Evolutionary conservation across 176 grass and related monocot genomes (phyloP).

Genomic region (Rhynchospora breviuscula): DNA sequence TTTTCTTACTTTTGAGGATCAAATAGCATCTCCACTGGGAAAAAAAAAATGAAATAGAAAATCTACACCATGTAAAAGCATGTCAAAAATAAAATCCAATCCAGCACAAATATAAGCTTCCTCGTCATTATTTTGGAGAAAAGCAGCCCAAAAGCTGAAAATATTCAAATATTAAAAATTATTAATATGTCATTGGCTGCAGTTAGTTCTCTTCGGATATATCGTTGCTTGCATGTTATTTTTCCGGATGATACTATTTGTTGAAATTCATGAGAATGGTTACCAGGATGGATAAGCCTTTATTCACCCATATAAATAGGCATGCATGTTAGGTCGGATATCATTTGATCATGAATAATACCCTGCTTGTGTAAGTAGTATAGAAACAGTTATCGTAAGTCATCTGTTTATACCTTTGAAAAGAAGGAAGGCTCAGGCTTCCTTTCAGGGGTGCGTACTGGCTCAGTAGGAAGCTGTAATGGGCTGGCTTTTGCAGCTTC

Average conservation of each 20-base stretch:
- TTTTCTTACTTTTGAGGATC: neutral
- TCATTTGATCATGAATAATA: neutral
- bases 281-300: neutral
- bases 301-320: neutral
- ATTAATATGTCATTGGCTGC: neutral
- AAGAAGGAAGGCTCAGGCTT: conserved; percentile 25
- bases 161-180: neutral
- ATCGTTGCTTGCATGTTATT: neutral
- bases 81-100: conserved; percentile 6
- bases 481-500: conserved; percentile 30
- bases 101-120: neutral
- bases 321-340: neutral
- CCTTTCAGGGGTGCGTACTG: conserved; percentile 16
- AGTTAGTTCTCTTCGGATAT: neutral
- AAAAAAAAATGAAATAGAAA: neutral
- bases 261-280: neutral
- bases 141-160: conserved; percentile 16
- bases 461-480: conserved; percentile 29
- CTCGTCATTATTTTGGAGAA: conserved; percentile 1
- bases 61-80: conserved; percentile 3
- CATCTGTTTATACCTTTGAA: conserved; percentile 35
- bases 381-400: neutral
- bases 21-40: neutral
- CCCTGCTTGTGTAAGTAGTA: neutral
- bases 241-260: neutral